Percentiles rank a stretch among this genome's conserved stretches.
Evolutionary conservation across 805 yeast species (phyloP).

Genomic region (Candida lessepsii): DNA sequence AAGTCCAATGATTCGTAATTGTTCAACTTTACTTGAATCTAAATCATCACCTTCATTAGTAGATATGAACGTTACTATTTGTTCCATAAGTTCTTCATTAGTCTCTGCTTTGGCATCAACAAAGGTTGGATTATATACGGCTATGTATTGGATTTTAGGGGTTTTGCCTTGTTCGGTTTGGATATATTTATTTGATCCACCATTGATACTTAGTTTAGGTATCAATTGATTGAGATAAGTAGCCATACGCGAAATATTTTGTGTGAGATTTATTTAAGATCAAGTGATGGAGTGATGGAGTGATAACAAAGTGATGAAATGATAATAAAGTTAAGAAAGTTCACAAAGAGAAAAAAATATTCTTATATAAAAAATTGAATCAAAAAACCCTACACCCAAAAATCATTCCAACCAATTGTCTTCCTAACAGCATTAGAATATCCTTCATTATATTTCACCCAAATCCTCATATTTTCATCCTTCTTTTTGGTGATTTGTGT

Average conservation of each 20-base stretch:
- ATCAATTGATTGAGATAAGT: constrained; percentile 29
- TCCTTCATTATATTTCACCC: constrained; percentile 94
- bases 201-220: constrained; percentile 21
- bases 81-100: constrained; percentile 30
- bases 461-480: constrained; percentile 45
- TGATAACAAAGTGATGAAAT: too few relatives aligned
- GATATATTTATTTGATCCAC: constrained; percentile 12
- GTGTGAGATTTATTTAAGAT: too few relatives aligned
- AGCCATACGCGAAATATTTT: constrained; percentile 14
- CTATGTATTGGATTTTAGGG: constrained; percentile 16
- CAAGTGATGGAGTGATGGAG: too few relatives aligned
- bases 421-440: constrained; percentile 89
- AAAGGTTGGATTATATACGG: constrained; percentile 33
- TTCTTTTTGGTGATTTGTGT: constrained; percentile 27
- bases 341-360: too few relatives aligned
- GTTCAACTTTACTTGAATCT: constrained; percentile 19
- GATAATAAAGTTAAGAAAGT: too few relatives aligned
- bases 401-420: constrained; percentile 71
- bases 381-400: too few relatives aligned
- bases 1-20: constrained; percentile 33
- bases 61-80: constrained; percentile 31
- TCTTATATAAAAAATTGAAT: too few relatives aligned
- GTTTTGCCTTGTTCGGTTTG: constrained; percentile 14
- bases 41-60: constrained; percentile 11
- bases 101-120: constrained; percentile 24